Evolutionary conservation across 768 basidiomycete genomes (phyloP), one percentile per base, ranked within the genome.

Genomic region (Sporobolomyces phaffii): DNA sequence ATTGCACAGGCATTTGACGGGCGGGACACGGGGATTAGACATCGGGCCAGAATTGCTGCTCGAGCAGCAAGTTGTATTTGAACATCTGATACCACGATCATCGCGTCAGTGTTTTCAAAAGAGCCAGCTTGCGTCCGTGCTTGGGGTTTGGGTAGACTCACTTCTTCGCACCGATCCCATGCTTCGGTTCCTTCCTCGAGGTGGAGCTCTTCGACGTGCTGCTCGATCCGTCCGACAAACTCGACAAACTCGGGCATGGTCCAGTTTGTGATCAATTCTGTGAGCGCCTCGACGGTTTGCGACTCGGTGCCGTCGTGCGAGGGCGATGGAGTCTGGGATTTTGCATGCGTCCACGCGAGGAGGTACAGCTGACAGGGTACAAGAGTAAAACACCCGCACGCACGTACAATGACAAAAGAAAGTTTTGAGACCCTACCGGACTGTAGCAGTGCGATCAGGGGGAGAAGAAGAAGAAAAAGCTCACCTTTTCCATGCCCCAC

Each of bases 401-500:
- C n/a, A n/a, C n/a, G n/a, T n/a, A n/a, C n/a, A n/a, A n/a, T n/a
- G n/a, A n/a, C n/a, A n/a, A n/a, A n/a, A n/a, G n/a, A n/a, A n/a
- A n/a, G n/a, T n/a, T n/a, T n/a, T n/a, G n/a, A n/a, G n/a, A n/a
- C n/a, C n/a, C n/a, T n/a, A n/a, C n/a, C n/a, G n/a, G n/a, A n/a
- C n/a, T n/a, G n/a, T n/a, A n/a, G n/a, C n/a, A n/a, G n/a, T n/a
- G n/a, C n/a, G n/a, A n/a, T n/a, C n/a, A n/a, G n/a, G n/a, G n/a
- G n/a, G n/a, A n/a, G n/a, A n/a, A n/a, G n/a, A n/a, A n/a, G n/a
- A n/a, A n/a, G n/a, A n/a, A n/a, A n/a, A n/a, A n/a, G n/a, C 28
- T 6, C 26, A 87, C 87, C 79, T 83, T 81, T 75, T 89, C 88
- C 87, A 89, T 89, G 0, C 85, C 85, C 87, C 87, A 89, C 18